Conservation (phyloP, 257 asterid species). For the Capsicum rhomboideum region DNA sequence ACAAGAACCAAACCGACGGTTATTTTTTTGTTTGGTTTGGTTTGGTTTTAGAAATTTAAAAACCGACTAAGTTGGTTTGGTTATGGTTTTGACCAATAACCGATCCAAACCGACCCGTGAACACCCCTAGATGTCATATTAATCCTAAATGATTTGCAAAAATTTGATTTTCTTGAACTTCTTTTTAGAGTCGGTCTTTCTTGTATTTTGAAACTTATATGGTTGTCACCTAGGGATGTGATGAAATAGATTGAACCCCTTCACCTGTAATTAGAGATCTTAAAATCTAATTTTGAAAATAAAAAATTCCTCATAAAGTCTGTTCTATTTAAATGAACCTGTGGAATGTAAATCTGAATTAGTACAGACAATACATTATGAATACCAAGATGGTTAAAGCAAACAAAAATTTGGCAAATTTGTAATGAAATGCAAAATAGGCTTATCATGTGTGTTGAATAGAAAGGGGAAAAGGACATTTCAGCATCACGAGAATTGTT, state of each 20-base stretch:
- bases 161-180: neutral
- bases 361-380: neutral
- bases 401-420: neutral
- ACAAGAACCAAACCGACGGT: no score
- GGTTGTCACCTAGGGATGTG: neutral
- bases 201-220: neutral
- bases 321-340: neutral
- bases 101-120: no score
- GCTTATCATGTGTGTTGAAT: no score
- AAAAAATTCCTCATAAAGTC: neutral
- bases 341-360: fast-evolving
- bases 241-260: neutral
- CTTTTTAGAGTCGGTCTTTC: no score
- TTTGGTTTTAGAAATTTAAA: no score
- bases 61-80: no score
- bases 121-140: neutral
- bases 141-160: neutral
- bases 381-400: neutral
- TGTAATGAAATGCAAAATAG: neutral
- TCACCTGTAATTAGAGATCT: neutral
- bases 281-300: neutral
- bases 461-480: neutral
- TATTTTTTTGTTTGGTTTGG: no score
- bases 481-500: neutral
- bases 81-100: no score